Conservation (phyloP, 179 eudicot genomes). For the Spergularia azorica region DNA sequence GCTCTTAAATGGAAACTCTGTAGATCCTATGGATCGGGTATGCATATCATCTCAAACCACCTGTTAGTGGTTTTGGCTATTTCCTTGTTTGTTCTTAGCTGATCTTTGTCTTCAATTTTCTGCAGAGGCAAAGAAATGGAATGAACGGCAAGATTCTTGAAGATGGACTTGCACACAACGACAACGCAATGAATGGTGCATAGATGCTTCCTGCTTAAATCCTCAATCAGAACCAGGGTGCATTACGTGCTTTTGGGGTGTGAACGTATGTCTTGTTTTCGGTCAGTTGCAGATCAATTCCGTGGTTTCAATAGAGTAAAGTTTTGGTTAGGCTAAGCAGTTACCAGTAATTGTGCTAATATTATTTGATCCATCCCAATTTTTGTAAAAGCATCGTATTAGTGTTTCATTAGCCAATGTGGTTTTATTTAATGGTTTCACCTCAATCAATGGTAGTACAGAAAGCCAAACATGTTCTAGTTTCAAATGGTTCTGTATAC, state of each 20-base stretch:
- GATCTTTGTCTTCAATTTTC: neutral
- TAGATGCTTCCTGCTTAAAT: conserved; percentile 26
- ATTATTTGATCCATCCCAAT: no score
- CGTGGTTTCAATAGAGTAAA: neutral
- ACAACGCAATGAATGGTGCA: conserved; percentile 54
- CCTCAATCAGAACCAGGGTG: neutral
- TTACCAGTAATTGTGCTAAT: neutral
- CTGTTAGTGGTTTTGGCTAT: neutral
- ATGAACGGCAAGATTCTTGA: conserved; percentile 73
- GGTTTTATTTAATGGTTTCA: no score
- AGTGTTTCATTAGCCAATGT: no score
- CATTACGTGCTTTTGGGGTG: neutral
- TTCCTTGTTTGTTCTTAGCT: conserved; percentile 5
- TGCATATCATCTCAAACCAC: conserved; percentile 9
- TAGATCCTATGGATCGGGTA: conserved; percentile 79
- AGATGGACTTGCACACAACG: conserved; percentile 54
- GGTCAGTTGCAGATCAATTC: neutral
- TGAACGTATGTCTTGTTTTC: neutral
- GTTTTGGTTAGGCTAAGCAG: neutral
- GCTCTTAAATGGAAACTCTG: conserved; percentile 71
- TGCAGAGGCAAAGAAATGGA: conserved; percentile 80
- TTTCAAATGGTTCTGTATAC: no score
- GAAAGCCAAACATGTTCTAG: no score
- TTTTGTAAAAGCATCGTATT: no score
- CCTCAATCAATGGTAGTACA: no score